phyloP scores from a whole-genome alignment of 2,329 filamentous ascomycete species.

The Apiospora sp. region DNA sequence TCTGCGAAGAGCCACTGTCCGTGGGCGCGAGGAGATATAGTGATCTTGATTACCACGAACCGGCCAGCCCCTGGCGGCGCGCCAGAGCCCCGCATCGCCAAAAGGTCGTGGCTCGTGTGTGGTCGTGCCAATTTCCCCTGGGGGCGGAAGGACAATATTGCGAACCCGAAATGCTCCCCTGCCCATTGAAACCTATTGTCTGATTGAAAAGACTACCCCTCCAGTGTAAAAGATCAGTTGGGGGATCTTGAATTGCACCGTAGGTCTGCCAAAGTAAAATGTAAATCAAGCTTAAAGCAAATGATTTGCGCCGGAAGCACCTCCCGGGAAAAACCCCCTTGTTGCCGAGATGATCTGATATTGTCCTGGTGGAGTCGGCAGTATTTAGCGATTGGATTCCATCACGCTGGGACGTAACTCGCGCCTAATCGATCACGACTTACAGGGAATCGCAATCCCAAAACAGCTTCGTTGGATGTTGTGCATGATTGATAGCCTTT shows the following conservation, averaged over 20 bases:
- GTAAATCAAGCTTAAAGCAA: background rate
- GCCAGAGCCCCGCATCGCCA: background rate
- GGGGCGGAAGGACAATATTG: background rate
- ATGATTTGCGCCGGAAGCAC: background rate
- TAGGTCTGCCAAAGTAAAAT: background rate
- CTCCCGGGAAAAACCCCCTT: background rate
- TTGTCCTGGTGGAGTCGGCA: background rate
- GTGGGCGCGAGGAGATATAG: background rate
- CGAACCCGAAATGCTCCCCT: background rate
- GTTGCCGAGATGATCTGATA: background rate
- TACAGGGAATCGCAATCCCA: background rate
- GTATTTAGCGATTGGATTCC: background rate
- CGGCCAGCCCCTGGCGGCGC: background rate
- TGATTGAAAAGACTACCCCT: too few species aligned
- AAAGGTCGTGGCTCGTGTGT: background rate
- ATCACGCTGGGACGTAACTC: background rate
- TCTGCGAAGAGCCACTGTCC: background rate
- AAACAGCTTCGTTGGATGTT: background rate
- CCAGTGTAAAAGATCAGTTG: too few species aligned
- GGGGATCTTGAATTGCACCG: background rate
- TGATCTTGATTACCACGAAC: background rate
- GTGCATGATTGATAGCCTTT: background rate
- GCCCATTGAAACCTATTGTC: too few species aligned
- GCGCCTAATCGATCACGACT: background rate
- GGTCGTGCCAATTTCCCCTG: background rate